A percentile compares a stretch with the other conserved stretches of the same genome.
These are phyloP conservation scores for Pseudogymnoascus sp. DNA, from an alignment of 2,329 filamentous ascomycete species.

Conservation along the genomic window DNA sequence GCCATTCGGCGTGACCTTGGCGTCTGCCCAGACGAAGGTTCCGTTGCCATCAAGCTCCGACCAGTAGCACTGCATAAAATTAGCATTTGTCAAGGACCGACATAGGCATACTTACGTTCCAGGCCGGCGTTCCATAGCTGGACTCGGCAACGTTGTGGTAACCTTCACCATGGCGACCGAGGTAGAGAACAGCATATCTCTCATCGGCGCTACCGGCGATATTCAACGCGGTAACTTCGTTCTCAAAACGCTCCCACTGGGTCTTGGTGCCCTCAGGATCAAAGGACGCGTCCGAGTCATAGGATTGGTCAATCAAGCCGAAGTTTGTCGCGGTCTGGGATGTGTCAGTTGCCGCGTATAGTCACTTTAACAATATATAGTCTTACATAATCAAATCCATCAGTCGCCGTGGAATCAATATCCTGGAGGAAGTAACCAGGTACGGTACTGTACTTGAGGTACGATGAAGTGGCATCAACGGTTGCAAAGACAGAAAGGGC, in stretches of 20 bases:
- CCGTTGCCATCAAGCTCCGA: slow-evolving; percentile 55
- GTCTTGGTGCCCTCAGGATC: slow-evolving; percentile 38
- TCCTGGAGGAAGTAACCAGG: slow-evolving; percentile 60
- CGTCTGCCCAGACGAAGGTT: slow-evolving; percentile 56
- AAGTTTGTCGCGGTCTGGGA: slow-evolving; percentile 52
- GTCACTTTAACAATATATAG: neutral
- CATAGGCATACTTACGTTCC: slow-evolving; percentile 47
- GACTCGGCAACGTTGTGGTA: slow-evolving; percentile 56
- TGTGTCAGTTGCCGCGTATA: neutral
- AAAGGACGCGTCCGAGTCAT: slow-evolving; percentile 45
- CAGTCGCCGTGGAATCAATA: slow-evolving; percentile 46
- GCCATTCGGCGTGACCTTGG: slow-evolving; percentile 52
- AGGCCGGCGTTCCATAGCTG: slow-evolving; percentile 60
- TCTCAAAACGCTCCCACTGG: slow-evolving; percentile 58
- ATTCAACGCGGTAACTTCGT: slow-evolving; percentile 52
- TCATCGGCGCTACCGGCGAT: slow-evolving; percentile 36
- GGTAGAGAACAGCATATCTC: slow-evolving; percentile 59
- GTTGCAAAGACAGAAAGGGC: neutral
- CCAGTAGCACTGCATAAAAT: slow-evolving; percentile 52
- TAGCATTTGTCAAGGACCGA: neutral
- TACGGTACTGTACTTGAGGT: slow-evolving; percentile 54
- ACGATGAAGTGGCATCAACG: slow-evolving; percentile 21
- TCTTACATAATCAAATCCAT: slow-evolving; percentile 57
- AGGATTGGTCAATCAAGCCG: slow-evolving; percentile 56
- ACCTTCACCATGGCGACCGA: slow-evolving; percentile 65